phyloP scores from a whole-genome alignment of 345 rosid genomes.

The Mercurialis annua region DNA sequence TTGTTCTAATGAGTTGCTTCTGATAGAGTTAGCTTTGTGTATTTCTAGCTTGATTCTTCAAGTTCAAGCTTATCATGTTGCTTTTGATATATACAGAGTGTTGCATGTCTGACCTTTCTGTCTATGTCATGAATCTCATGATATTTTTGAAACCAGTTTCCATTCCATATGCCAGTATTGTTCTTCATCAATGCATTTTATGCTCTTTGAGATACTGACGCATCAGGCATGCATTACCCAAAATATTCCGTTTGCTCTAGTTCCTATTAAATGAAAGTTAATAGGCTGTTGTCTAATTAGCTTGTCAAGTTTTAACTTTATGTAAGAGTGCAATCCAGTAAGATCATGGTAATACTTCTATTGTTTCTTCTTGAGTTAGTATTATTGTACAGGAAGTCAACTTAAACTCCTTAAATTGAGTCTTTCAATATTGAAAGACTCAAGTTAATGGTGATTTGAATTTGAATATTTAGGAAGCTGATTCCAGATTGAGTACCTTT shows the following conservation, averaged over 20 bases:
- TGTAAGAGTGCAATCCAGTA: too few relatives aligned
- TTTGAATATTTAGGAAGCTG: neutral
- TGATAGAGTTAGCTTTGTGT: neutral
- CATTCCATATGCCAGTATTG: neutral
- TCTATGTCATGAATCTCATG: neutral
- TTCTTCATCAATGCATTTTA: neutral
- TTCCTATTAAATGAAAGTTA: neutral
- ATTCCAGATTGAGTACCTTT: neutral
- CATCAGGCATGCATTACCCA: neutral
- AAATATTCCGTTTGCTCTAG: neutral
- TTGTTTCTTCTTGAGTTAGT: too few relatives aligned
- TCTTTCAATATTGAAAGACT: neutral
- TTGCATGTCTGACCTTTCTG: neutral
- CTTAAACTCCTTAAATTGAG: too few relatives aligned
- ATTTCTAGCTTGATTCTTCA: neutral
- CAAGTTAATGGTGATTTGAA: neutral
- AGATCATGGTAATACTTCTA: too few relatives aligned
- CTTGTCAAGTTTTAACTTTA: too few relatives aligned
- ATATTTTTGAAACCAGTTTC: neutral
- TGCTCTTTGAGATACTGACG: neutral
- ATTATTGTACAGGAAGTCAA: too few relatives aligned
- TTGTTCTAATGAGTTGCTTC: too few relatives aligned
- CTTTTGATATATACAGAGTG: neutral
- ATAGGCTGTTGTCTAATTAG: too few relatives aligned
- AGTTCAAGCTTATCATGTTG: neutral